phyloP scores from a whole-genome alignment of 2,329 filamentous ascomycete species.

The Teratosphaeria pseudoeucalypti region DNA sequence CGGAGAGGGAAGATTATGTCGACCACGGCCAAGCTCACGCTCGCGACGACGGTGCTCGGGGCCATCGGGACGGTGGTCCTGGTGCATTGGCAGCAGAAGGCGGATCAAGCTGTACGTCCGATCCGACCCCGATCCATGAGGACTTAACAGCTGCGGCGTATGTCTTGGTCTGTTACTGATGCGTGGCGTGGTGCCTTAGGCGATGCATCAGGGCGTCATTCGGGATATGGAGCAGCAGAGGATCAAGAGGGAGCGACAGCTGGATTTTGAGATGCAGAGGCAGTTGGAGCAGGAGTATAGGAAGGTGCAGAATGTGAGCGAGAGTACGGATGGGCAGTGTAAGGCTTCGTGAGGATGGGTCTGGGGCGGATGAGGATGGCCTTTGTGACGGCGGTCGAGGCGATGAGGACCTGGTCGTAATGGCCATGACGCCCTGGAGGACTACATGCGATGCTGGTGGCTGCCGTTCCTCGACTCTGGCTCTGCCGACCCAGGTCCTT shows the following conservation, averaged over 20 bases:
- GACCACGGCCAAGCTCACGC: slow-evolving; percentile 74
- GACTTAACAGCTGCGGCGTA: neutral
- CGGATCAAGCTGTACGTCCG: slow-evolving; percentile 63
- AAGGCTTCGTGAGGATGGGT: neutral
- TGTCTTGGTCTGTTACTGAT: slow-evolving; percentile 3
- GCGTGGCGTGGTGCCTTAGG: slow-evolving; percentile 40
- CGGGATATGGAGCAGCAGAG: slow-evolving; percentile 92
- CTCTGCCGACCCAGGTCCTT: no score
- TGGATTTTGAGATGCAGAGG: slow-evolving; percentile 88
- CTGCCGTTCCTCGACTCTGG: no score
- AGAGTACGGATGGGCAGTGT: slow-evolving; percentile 27
- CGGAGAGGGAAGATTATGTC: slow-evolving; percentile 53
- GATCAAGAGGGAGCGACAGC: slow-evolving; percentile 77
- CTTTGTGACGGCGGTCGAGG: neutral
- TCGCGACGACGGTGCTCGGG: slow-evolving; percentile 65
- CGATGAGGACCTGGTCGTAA: neutral
- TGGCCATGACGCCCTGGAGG: neutral
- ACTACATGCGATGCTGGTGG: no score
- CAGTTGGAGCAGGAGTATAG: slow-evolving; percentile 80
- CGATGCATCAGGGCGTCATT: slow-evolving; percentile 91
- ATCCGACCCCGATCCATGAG: neutral
- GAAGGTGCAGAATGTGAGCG: slow-evolving; percentile 70
- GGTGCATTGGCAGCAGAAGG: slow-evolving; percentile 81
- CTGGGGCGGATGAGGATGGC: neutral
- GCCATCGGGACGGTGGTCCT: slow-evolving; percentile 68